phyloP scores from a whole-genome alignment of 768 basidiomycete genomes.

The Hortiboletus flavorubellus region DNA sequence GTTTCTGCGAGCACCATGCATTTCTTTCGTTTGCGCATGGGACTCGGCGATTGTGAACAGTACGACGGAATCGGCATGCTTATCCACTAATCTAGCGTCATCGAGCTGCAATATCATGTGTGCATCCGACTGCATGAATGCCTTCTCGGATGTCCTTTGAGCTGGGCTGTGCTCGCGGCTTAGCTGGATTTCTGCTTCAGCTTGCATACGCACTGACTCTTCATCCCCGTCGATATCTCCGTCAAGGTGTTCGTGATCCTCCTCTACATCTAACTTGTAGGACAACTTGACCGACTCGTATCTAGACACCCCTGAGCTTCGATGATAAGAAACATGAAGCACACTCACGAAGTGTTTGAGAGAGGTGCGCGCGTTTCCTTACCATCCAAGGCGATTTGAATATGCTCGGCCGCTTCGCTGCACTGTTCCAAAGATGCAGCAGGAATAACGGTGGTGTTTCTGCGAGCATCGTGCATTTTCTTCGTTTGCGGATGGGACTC shows the following conservation, averaged over 20 bases:
- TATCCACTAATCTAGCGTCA: background rate
- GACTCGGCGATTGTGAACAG: background rate
- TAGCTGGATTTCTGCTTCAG: background rate
- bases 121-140: background rate
- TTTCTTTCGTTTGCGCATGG: background rate
- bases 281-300: background rate
- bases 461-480: background rate
- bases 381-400: too few species aligned
- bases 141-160: background rate
- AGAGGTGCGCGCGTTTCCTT: too few species aligned
- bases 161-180: background rate
- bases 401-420: too few species aligned
- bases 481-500: background rate
- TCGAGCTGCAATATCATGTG: background rate
- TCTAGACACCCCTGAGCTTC: slow-evolving; percentile 2
- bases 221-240: background rate
- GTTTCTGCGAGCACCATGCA: background rate
- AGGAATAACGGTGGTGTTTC: background rate
- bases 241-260: background rate
- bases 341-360: too few species aligned
- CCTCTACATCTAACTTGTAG: background rate
- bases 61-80: background rate
- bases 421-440: background rate
- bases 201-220: background rate
- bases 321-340: background rate